phyloP scores from a whole-genome alignment of 2,329 filamentous ascomycete species.

The Xylariaceae sp. region DNA sequence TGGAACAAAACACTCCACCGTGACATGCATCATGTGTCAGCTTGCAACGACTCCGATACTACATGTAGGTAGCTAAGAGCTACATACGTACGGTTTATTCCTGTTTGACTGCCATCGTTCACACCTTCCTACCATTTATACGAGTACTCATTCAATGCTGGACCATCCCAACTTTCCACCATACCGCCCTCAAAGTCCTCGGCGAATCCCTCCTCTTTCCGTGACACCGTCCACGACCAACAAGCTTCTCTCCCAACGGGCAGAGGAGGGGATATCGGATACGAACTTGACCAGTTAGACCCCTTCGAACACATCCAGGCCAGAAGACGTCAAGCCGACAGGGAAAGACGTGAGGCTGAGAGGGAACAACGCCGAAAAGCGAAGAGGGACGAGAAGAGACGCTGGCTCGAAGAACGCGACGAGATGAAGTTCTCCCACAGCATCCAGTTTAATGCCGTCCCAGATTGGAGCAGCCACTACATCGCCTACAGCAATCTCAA shows the following conservation, averaged over 20 bases:
- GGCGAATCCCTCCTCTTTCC: slow-evolving; percentile 36
- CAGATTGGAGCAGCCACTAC: slow-evolving; percentile 99
- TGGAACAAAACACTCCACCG: not conserved
- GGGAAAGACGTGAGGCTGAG: slow-evolving; percentile 39
- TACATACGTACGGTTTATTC: not conserved
- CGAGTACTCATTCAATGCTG: not conserved
- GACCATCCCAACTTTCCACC: slow-evolving; percentile 18
- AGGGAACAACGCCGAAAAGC: slow-evolving; percentile 40
- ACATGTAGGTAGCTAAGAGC: not conserved
- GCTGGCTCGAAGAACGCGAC: slow-evolving; percentile 71
- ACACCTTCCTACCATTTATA: not conserved
- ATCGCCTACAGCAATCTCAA: slow-evolving; percentile 98
- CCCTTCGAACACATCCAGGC: slow-evolving; percentile 41
- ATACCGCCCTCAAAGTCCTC: slow-evolving; percentile 29
- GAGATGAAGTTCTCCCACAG: slow-evolving; percentile 99
- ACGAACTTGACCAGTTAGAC: slow-evolving; percentile 44
- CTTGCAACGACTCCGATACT: not conserved
- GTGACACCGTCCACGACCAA: slow-evolving; percentile 27
- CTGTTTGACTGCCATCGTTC: not conserved
- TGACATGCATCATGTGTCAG: not conserved
- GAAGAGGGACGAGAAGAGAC: slow-evolving; percentile 65
- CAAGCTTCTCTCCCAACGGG: slow-evolving; percentile 26
- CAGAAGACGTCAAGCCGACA: slow-evolving; percentile 36
- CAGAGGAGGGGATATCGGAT: slow-evolving; percentile 34
- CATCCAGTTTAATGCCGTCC: slow-evolving; percentile 98